Evolutionary conservation across 2,329 filamentous ascomycete genomes (phyloP), one percentile per base, ranked within the genome.

Genomic region (Aspergillus udagawae): DNA sequence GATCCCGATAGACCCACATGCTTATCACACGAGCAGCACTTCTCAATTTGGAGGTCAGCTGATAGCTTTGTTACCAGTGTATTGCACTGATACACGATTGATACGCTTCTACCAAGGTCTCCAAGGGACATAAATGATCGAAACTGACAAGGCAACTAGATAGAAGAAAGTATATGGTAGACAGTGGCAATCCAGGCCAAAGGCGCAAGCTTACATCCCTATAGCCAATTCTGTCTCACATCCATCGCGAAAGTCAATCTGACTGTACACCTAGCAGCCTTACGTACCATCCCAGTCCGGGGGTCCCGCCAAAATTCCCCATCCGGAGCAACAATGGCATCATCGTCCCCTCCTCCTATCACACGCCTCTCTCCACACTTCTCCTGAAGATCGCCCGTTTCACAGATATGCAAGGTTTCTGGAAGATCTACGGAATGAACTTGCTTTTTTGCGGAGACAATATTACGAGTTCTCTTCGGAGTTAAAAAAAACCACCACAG

Each of bases 321-420:
- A 60, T 57, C 32, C 54, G 42, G 49, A 51, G 63, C 62, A 51
- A 52, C 59, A 54, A 64, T 65, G 59, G 63, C 62, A 61, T 60
- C 63, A 64, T 64, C 57, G 28, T 42, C 57, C 6, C 54, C 41
- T 42, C 29, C 14, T 27, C 47, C 54, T 44, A 59, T 58, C 60
- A 62, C 56, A 49, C 44, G 56, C 51, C 52, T 52, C 52, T 53
- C 55, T 44, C 28, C 47, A 29, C 2, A 20, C 44, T 29, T 48
- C 52, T 35, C 52, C 52, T 54, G 52, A 49, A 48, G 52, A 53
- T 53, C 42, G 42, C 8, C 38, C 9, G 42, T 45, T 45, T 45
- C 42, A 55, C 49, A 3, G 47, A 29, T n/a, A 52, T 27, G 28
- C 25, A 32, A 14, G 4, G 25, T 58, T 55, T 55, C 53, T 55